Base-by-base conservation (phyloP, 495 filamentous ascomycete species). In the Aspergillus sclerotioniger region DNA sequence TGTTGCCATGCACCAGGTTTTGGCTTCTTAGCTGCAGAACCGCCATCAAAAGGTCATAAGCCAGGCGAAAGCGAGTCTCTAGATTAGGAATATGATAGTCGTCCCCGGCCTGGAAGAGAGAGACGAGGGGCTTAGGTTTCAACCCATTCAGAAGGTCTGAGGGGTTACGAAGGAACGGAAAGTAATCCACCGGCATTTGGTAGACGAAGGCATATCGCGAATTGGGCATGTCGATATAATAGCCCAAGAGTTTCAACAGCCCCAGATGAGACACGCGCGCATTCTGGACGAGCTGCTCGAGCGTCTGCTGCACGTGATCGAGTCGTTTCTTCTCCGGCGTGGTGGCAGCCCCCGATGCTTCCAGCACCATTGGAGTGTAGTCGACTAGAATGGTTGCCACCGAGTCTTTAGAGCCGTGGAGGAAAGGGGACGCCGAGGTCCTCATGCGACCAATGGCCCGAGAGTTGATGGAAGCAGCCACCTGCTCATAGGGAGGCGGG, bases 11-110 rank as follows among this genome's bases (percentile, higher is more conserved):
- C 0, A 88, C 83, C 44, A 90, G 79, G 15, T 87, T 87, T 54
- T 89, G 83, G 19, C 85, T 86, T 66, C 93, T 85, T 61, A 96
- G 67, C 51, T 90, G 86, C 45, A 91, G 82, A 46, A 92, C 79
- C 15, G 88, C 88, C 67, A 87, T 87, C 32, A 84, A 80, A 8
- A 96, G 79, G 61, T 91, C 90, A 51, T 90, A 84, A 0, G 90
- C 91, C 35, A 97, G 78, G 13, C 90, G 84, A 66, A 92, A 96
- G 48, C 92, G 88, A 53, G 89, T 90, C 67, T 97, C 92, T 4
- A 87, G 67, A 43, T 77, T 84, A 16, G 84, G 84, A 31, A 75
- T 76, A 33, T 74, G 71, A 52, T 71, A 74, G 29, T 78, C 75
- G 39, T 73, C 79, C 17, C 69, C 72, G 17, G 75, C 77, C 44